Base-by-base conservation (phyloP, 345 rosid genomes). In the Heritiera fomes region DNA sequence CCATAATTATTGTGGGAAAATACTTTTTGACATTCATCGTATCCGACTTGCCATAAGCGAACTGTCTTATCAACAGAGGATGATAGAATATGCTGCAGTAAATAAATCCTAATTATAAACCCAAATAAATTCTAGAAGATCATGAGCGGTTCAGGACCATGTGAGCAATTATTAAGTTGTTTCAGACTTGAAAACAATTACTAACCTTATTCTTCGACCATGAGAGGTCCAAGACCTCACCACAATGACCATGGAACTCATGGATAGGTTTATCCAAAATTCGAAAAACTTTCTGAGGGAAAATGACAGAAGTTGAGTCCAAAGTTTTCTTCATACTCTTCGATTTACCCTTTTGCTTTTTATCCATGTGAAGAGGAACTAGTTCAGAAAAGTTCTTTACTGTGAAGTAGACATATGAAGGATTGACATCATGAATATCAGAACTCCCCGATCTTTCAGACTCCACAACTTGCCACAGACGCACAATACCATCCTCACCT, bases 51-150 rank as follows among this genome's bases (percentile, higher is more conserved):
- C 88, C 91, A 88, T 64, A 87, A 66, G 9, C 88, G 86, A 62
- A 88, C 89, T 9, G 91, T 88, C 75, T 85, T 88, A 78, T 88
- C 91, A 55, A 77, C 86, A 23, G 91, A 87, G 52, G 91, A 82
- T 59, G 91, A 88, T 56, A 87, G 71, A 18, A 88, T 74, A 78
- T 23, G 59, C 90, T 88, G 83, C 78, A 81, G 6, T 46, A 10
- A 45, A 43, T 23, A 83, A 65, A 66, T 17, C n/a, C 34, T 18
- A 65, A 30, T 77, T 11, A 75, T 47, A 66, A 52, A 81, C 14
- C 3, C 18, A 81, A 45, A 52, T 69, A 75, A 65, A 72, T 65
- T 28, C n/a, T 50, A 59, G 8, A 56, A 56, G 60, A 43, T 13
- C 28, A 47, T 50, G 55, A 50, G 55, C 12, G 3, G 4, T 50